phyloP scores from a whole-genome alignment of 202 grass and related monocot genomes.

The Panicum hallii region DNA sequence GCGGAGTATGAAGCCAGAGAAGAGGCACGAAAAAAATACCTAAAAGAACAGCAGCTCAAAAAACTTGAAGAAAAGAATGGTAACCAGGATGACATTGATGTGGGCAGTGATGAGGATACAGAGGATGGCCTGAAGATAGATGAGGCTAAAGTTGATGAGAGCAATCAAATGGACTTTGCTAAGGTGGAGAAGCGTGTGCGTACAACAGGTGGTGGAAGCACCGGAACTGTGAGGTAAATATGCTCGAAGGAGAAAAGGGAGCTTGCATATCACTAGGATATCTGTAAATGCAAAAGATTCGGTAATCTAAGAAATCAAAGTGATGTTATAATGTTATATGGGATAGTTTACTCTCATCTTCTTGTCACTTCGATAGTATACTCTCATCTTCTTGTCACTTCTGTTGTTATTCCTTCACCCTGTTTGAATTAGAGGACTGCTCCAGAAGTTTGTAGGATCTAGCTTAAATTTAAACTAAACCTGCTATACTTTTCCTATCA shows the following conservation, averaged over 20 bases:
- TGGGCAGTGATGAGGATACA: conserved; percentile 63
- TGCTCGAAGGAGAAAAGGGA: background rate
- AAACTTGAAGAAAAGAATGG: conserved; percentile 90
- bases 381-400: background rate
- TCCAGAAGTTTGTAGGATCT: background rate
- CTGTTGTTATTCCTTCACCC: background rate
- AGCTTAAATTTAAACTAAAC: background rate
- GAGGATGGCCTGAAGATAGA: conserved; percentile 90
- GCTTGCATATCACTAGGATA: background rate
- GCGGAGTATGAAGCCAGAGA: conserved; percentile 88
- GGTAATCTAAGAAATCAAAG: background rate
- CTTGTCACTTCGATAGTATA: background rate
- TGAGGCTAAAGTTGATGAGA: conserved; percentile 98
- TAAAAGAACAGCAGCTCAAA: conserved; percentile 95
- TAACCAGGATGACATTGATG: conserved; percentile 56
- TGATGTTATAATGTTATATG: background rate
- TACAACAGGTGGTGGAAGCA: conserved; percentile 96
- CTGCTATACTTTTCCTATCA: background rate
- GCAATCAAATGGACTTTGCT: conserved; percentile 95
- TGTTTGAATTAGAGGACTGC: background rate
- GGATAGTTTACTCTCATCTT: background rate
- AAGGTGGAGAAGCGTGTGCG: conserved; percentile 97
- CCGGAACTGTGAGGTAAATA: conserved; percentile 89
- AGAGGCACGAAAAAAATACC: conserved; percentile 86
- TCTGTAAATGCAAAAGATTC: background rate